Evolutionary conservation across 371 early-diverging fungal genomes (phyloP), one percentile per base, ranked within the genome.

Genomic region (Choanephora cucurbitarum): DNA sequence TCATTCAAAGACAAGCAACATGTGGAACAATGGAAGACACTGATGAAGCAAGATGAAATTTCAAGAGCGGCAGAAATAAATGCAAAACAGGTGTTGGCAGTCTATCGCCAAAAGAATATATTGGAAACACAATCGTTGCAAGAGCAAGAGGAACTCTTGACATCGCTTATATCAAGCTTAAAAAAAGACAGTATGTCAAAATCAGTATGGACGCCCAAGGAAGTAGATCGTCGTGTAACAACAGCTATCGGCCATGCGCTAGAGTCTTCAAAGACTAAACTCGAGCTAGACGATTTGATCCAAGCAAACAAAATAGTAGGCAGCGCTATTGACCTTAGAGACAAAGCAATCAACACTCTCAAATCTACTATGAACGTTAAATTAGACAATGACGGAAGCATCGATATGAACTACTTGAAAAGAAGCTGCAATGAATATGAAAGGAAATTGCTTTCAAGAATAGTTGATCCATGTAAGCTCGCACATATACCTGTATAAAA

Each of bases 391-490:
- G 57, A 58, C 19, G 66, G 62, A 7, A 55, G 23, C 3, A 18
- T 73, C 7, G 60, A 70, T 44, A 22, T 76, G 7, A 53, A 57
- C 3, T 45, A 44, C 14, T 51, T 77, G 9, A 65, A 66, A 22
- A 65, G 62, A 15, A 64, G 54, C 0, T 83, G 80, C 43, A 60
- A 67, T 59, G 66, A 62, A 28, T 82, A 89, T 48, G 90, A 90
- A 57, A 62, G 73, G 47, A 72, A 79, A 28, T 55, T 90, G 24
- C 44, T 90, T 4, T 60, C 74, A 34, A 78, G 86, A 44, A 77
- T 90, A 33, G 82, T 89, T 6, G 80, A 86, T 62, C 90, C 90
- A 40, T 58, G 82, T 81, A 80, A 64, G 65, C 62, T 4, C 24
- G 15, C 11, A 52, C 14, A 24, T 49, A 23, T 11, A 40, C n/a